Evolutionary conservation across 2,329 filamentous ascomycete genomes (phyloP), one percentile per base, ranked within the genome.

Genomic region (Cryphonectria japonica): DNA sequence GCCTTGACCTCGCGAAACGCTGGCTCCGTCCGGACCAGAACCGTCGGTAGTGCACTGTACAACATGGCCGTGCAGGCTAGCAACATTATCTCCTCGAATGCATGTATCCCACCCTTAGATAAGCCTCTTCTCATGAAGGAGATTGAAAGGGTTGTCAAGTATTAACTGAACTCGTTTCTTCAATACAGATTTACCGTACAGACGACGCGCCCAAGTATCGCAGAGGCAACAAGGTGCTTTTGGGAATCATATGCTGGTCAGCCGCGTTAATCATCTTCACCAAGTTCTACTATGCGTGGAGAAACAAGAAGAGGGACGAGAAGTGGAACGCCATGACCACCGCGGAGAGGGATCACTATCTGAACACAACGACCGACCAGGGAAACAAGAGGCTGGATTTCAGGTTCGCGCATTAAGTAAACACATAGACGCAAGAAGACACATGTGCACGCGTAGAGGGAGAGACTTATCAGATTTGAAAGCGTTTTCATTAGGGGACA

Each of bases 1-100:
- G 87, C 85, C 0, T 86, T 88, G 78, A 89, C 85, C 1, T 89
- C 87, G 2, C 84, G 88, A 67, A 92, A 91, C 75, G 85, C 88
- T 0, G 88, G 88, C 39, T 85, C 85, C 2, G 89, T 92, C 1
- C 83, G 88, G 1, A 91, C 89, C 0, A 81, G 90, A 2, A 88
- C 89, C 0, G 87, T 92, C 14, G 86, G 86, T 0, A 85, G 86
- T 0, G 89, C 88, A 0, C 73, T 90, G 11, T 91, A 91, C 80
- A 91, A 91, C 75, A 86, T 86, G 83, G 80, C 80, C 26, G 83
- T 85, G 0, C 84, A 86, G 70, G 79, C 82, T 0, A 79, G 80
- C 34, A 81, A 78, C 63, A 84, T 86, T 65, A 80, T 83, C 41
- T 77, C 80, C 0, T 81, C 81, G 4, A 85, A 85, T 34, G 26